Evolutionary conservation across 257 asterid genomes (phyloP), one percentile per base, ranked within the genome.

Genomic region (Dorcoceras hygrometricum): DNA sequence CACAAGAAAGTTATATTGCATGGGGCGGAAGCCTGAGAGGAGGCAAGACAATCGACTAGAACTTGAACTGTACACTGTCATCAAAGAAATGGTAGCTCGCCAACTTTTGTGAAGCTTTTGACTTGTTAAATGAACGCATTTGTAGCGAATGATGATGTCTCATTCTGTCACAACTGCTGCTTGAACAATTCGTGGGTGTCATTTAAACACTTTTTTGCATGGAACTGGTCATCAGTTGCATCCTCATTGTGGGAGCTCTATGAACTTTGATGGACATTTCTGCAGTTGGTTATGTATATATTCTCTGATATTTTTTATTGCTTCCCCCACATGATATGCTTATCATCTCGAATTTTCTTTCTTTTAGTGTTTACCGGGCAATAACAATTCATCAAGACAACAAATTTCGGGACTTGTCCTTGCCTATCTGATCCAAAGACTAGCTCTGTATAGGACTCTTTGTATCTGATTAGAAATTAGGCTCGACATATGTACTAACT

Each of bases 1-100:
- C 98, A 24, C 87, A 91, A 80, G 98, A 91, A 23, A 91, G 98
- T 65, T 91, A 78, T 76, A 58, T 89, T 19, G 87, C 96, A 2
- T 91, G 95, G 95, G 96, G 98, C 0, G 98, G 91, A 64, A 80
- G 64, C 80, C 22, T 67, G 26, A 75, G 10, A 73, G 80, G 73
- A 63, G 79, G 74, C 78, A 74, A 57, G 78, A 71, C 28, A 70
- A 64, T 74, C 7, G 78, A 73, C 32, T 77, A 66, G 58, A 29
- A 28, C 50, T 12, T 12, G 26, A 43, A 25, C 23, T 23, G 11
- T 24, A 31, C 69, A 24, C 54, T 29, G 43, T 68, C 50, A 29
- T 20, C n/a, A 34, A 53, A 8, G 57, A 61, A 76, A 28, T 72
- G 60, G 51, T 46, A 70, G 23, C 36, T 66, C 12, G 8, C n/a